These are phyloP conservation scores for Tremellales sp. DNA, from an alignment of 1,284 basidiomycete genomes.

Conservation along the genomic window DNA sequence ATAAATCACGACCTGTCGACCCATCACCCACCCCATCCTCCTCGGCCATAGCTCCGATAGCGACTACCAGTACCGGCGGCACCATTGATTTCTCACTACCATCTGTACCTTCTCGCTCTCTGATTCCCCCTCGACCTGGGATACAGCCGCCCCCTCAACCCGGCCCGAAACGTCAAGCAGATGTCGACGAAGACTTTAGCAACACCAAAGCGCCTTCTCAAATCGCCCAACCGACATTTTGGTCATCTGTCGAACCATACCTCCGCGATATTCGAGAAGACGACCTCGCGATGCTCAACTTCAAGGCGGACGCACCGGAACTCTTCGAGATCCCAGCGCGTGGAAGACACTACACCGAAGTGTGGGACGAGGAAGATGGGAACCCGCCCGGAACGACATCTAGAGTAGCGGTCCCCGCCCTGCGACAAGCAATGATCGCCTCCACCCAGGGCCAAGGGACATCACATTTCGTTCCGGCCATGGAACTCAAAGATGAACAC, in stretches of 20 bases:
- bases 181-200: slow-evolving; percentile 82
- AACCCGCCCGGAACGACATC: slow-evolving; percentile 32
- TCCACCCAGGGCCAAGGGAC: slow-evolving; percentile 4
- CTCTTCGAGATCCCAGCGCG: slow-evolving; percentile 80
- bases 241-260: slow-evolving; percentile 78
- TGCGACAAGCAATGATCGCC: slow-evolving; percentile 18
- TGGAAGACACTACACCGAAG: slow-evolving; percentile 80
- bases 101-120: slow-evolving; percentile 38
- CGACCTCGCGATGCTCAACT: slow-evolving; percentile 82
- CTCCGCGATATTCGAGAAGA: slow-evolving; percentile 80
- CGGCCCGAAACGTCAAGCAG: slow-evolving; percentile 71
- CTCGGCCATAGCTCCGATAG: slow-evolving; percentile 19
- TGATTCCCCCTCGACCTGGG: slow-evolving; percentile 64
- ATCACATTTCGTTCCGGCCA: slow-evolving; percentile 30
- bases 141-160: slow-evolving; percentile 64
- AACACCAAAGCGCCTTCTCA: slow-evolving; percentile 65
- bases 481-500: slow-evolving; percentile 38
- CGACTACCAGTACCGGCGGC: slow-evolving; percentile 39
- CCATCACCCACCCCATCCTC: slow-evolving; percentile 48
- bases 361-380: slow-evolving; percentile 88
- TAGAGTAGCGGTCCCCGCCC: slow-evolving; percentile 30
- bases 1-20: slow-evolving; percentile 22
- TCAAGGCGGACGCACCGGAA: slow-evolving; percentile 77
- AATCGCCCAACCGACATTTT: slow-evolving; percentile 61
- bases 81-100: slow-evolving; percentile 43